Conservation (phyloP, 257 asterid species). For the Nicotiana sylvestris region DNA sequence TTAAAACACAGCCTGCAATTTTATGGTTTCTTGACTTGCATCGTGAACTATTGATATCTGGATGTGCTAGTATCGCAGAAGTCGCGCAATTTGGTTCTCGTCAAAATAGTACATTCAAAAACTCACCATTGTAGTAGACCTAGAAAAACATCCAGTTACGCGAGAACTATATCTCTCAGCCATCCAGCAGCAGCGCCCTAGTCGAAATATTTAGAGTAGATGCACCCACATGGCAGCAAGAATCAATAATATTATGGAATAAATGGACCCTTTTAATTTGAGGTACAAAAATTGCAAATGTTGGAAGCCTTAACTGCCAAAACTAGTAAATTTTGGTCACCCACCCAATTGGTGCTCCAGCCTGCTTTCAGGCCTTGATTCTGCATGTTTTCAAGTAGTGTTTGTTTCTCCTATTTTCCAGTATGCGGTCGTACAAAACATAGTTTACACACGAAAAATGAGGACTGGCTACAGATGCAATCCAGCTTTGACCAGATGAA, state of each 20-base stretch:
- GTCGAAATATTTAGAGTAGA: no score
- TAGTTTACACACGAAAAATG: not conserved
- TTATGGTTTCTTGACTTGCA: no score
- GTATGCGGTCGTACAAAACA: not conserved
- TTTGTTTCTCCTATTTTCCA: not conserved
- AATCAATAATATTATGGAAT: not conserved
- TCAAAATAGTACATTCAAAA: no score
- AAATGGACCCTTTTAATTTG: not conserved
- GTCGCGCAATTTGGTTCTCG: no score
- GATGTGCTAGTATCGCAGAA: no score
- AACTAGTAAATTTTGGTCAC: not conserved
- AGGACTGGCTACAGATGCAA: not conserved
- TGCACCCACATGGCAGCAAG: not conserved
- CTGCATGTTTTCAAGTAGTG: not conserved
- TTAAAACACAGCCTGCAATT: no score
- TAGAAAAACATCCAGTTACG: no score
- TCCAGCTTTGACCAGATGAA: not conserved
- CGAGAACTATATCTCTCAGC: no score
- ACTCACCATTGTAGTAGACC: no score
- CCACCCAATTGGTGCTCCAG: not conserved
- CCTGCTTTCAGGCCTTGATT: not conserved
- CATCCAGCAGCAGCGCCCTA: no score
- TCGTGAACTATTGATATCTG: no score
- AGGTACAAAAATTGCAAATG: not conserved
- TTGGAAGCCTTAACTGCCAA: not conserved